phyloP scores from a whole-genome alignment of 257 asterid genomes.

The Anisodus acutangulus region DNA sequence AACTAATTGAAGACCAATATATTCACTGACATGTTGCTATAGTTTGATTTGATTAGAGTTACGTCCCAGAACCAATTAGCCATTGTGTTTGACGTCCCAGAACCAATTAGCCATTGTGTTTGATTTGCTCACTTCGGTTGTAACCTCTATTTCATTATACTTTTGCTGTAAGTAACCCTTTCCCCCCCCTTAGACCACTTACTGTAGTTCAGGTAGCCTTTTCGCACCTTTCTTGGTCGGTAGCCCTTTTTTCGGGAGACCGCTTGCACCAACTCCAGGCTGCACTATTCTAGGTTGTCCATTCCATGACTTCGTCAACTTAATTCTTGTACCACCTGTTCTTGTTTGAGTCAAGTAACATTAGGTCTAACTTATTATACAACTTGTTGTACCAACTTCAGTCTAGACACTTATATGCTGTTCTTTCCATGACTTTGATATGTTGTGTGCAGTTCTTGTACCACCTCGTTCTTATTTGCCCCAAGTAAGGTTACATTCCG shows the following conservation, averaged over 20 bases:
- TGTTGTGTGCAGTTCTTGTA: too few species aligned
- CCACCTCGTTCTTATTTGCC: neutral
- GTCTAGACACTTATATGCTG: neutral
- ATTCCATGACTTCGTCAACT: neutral
- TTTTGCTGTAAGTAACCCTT: neutral
- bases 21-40: slow-evolving; percentile 18
- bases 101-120: too few species aligned
- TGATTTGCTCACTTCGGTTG: neutral
- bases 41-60: neutral
- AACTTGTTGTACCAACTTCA: neutral
- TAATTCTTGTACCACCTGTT: neutral
- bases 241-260: neutral
- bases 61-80: too few species aligned
- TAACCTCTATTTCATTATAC: neutral
- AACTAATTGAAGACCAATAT: neutral
- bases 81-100: too few species aligned
- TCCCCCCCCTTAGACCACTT: neutral
- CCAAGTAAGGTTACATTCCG: neutral
- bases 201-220: too few species aligned
- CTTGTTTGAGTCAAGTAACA: neutral
- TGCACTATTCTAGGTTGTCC: neutral
- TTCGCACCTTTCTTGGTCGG: neutral
- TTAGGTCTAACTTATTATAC: too few species aligned
- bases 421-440: neutral
- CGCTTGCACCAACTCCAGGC: neutral